Percentiles rank a stretch among this genome's conserved stretches.
Evolutionary conservation across 2,329 filamentous ascomycete genomes (phyloP).

Genomic region (Tetracladium maxilliforme): DNA sequence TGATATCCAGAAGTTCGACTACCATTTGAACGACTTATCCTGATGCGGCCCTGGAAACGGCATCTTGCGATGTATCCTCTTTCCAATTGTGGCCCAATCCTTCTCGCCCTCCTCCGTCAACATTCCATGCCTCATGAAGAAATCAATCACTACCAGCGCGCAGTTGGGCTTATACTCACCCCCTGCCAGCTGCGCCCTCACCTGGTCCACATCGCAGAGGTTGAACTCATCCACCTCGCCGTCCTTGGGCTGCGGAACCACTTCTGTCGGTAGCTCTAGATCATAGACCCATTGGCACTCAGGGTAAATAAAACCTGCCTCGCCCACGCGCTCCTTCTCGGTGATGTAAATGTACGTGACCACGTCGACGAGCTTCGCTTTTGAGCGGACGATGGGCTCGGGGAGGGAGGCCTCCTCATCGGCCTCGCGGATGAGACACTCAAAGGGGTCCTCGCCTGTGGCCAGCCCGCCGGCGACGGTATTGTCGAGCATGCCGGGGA

Average conservation of each 20-base stretch:
- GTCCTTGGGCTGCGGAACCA: slow-evolving; percentile 65
- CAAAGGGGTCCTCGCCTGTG: slow-evolving; percentile 66
- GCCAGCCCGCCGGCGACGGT: slow-evolving; percentile 76
- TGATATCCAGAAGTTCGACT: too few relatives aligned
- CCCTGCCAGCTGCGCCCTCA: slow-evolving; percentile 50
- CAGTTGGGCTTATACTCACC: slow-evolving; percentile 92
- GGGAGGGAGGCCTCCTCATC: slow-evolving; percentile 79
- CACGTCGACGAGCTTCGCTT: slow-evolving; percentile 45
- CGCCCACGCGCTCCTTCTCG: slow-evolving; percentile 61
- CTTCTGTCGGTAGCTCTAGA: slow-evolving; percentile 54
- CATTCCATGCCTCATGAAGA: slow-evolving; percentile 75
- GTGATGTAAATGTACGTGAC: slow-evolving; percentile 80
- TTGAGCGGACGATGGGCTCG: slow-evolving; percentile 48
- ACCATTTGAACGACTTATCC: too few relatives aligned
- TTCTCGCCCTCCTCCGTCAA: slow-evolving; percentile 67
- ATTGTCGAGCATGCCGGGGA: slow-evolving; percentile 85
- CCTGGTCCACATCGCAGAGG: slow-evolving; percentile 63
- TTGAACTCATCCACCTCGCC: slow-evolving; percentile 80
- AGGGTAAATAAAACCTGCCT: slow-evolving; percentile 71
- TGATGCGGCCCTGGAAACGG: slow-evolving; percentile 62
- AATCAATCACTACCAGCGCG: slow-evolving; percentile 70
- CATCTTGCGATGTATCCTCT: slow-evolving; percentile 61
- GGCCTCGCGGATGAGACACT: slow-evolving; percentile 72
- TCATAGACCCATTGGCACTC: slow-evolving; percentile 91
- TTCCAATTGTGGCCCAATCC: slow-evolving; percentile 61